Evolutionary conservation across 495 filamentous ascomycete genomes (phyloP).

Genomic region (Penicillium silybi): DNA sequence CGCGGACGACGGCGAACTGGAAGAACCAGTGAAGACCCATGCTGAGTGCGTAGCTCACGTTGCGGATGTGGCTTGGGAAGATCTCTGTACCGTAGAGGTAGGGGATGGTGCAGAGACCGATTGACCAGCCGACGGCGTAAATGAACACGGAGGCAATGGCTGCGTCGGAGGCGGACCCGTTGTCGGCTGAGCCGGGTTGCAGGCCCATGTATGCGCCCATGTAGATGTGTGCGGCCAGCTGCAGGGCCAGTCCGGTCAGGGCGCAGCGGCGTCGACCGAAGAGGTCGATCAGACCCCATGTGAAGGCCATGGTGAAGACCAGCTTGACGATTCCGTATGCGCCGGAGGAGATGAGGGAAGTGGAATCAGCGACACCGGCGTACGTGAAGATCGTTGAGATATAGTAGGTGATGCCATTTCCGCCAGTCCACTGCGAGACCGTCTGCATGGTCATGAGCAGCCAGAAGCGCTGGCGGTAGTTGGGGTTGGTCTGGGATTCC

Average conservation of each 20-base stretch:
- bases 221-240: slow-evolving; percentile 41
- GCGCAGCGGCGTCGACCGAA: slow-evolving; percentile 41
- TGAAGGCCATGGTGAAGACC: slow-evolving; percentile 46
- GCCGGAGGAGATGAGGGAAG: slow-evolving; percentile 39
- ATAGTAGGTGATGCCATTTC: slow-evolving; percentile 48
- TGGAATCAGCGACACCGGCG: slow-evolving; percentile 31
- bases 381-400: slow-evolving; percentile 41
- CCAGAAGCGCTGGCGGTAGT: slow-evolving; percentile 47
- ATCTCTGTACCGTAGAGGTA: slow-evolving; percentile 48
- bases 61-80: slow-evolving; percentile 44
- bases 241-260: slow-evolving; percentile 33
- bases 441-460: slow-evolving; percentile 44
- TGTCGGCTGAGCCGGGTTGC: slow-evolving; percentile 27
- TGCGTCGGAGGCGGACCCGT: slow-evolving; percentile 37
- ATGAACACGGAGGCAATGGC: slow-evolving; percentile 46
- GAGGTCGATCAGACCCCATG: slow-evolving; percentile 43
- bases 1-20: slow-evolving; percentile 47
- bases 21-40: slow-evolving; percentile 48
- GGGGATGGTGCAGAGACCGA: slow-evolving; percentile 49
- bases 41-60: slow-evolving; percentile 39
- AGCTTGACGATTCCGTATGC: slow-evolving; percentile 45
- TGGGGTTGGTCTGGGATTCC: slow-evolving; percentile 37
- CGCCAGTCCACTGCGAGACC: slow-evolving; percentile 44
- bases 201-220: slow-evolving; percentile 42
- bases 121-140: slow-evolving; percentile 47